A percentile compares a stretch with the other conserved stretches of the same genome.
Conservation (phyloP, 768 basidiomycete species). For the Suillus subalutaceus region DNA sequence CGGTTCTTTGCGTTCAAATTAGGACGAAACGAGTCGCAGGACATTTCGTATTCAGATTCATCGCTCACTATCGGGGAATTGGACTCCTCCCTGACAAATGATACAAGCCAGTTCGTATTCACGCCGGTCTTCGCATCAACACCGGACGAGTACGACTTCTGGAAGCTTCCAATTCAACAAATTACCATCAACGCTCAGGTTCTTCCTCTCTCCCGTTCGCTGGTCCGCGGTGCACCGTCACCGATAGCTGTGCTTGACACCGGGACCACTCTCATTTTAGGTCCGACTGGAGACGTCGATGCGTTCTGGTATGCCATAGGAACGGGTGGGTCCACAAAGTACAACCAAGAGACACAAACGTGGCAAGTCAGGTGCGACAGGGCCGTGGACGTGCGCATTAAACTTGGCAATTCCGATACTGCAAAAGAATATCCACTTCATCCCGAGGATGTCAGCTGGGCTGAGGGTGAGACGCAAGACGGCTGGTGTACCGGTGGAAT, state of each 20-base stretch:
- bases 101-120: slow-evolving; percentile 36
- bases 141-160: slow-evolving; percentile 49
- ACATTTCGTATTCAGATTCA: slow-evolving; percentile 32
- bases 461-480: slow-evolving; percentile 38
- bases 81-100: slow-evolving; percentile 40
- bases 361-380: slow-evolving; percentile 58
- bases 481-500: slow-evolving; percentile 62
- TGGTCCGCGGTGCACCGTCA: slow-evolving; percentile 40
- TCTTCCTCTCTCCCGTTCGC: slow-evolving; percentile 48
- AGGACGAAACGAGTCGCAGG: slow-evolving; percentile 33
- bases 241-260: slow-evolving; percentile 66
- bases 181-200: slow-evolving; percentile 46
- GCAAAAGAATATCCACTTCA: slow-evolving; percentile 46
- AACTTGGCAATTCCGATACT: slow-evolving; percentile 41
- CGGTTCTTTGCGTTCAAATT: slow-evolving; percentile 57
- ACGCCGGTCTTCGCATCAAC: slow-evolving; percentile 43
- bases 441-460: slow-evolving; percentile 57
- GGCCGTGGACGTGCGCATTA: slow-evolving; percentile 48
- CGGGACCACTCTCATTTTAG: slow-evolving; percentile 60
- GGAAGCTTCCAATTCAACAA: slow-evolving; percentile 54
- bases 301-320: slow-evolving; percentile 55
- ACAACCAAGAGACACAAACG: slow-evolving; percentile 35
- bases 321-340: slow-evolving; percentile 39
- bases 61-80: slow-evolving; percentile 57
- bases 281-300: slow-evolving; percentile 53